Conservation (phyloP, 306 rosid species). For the Amphicarpaea edgeworthii region DNA sequence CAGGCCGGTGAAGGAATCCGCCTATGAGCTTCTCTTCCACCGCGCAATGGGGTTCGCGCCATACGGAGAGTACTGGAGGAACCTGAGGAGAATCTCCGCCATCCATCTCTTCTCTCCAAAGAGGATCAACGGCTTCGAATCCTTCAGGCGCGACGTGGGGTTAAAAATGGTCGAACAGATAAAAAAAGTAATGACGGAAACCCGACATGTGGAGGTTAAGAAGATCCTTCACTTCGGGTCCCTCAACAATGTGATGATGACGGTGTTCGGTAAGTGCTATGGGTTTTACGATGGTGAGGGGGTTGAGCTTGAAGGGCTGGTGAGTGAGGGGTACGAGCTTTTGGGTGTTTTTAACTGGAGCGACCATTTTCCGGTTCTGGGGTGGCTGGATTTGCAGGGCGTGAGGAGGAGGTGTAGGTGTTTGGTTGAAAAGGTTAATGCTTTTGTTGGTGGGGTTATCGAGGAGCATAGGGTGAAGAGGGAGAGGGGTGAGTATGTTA, state of each 20-base stretch:
- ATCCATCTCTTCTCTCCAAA: constrained; percentile 64
- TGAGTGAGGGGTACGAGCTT: constrained; percentile 79
- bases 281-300: constrained; percentile 53
- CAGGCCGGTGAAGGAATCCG: constrained; percentile 80
- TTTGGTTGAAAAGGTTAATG: constrained; percentile 63
- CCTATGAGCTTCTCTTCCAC: constrained; percentile 75
- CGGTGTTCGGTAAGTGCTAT: constrained; percentile 75
- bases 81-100: constrained; percentile 71
- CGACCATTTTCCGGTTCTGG: constrained; percentile 74
- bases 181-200: constrained; percentile 43
- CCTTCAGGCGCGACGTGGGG: constrained; percentile 53
- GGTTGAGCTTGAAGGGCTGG: constrained; percentile 61
- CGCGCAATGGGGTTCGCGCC: constrained; percentile 90
- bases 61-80: constrained; percentile 82
- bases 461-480: constrained; percentile 62
- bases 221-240: constrained; percentile 69
- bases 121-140: constrained; percentile 50
- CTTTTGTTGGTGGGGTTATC: constrained; percentile 68
- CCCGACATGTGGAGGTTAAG: constrained; percentile 57
- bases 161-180: constrained; percentile 50
- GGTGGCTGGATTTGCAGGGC: constrained; percentile 74
- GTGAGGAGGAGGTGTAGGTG: constrained; percentile 70
- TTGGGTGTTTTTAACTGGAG: constrained; percentile 81
- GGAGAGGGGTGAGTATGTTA: neutral
- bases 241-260: constrained; percentile 72